Evolutionary conservation across 345 rosid species (phyloP), one percentile per base, ranked within the genome.

Genomic region (Camelina laxa): DNA sequence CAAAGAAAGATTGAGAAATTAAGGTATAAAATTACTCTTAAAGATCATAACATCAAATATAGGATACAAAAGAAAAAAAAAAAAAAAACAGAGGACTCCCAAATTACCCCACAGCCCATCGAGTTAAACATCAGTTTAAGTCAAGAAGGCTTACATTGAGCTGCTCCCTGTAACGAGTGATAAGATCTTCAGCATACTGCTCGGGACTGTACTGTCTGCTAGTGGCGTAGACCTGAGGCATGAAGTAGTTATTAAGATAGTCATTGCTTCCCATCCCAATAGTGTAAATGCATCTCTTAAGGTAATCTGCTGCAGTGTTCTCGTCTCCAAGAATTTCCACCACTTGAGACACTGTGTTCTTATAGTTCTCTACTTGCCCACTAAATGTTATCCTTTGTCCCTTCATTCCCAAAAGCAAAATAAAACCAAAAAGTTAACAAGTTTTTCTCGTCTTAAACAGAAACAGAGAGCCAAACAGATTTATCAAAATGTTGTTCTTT

Each of bases 221-320:
- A 17, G 84, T 72, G 17, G 89, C 31, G 84, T 94, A 94, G 59
- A 49, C 65, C 4, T 51, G 70, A 9, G 98, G 97, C 95, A 87
- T 87, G 88, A 91, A 94, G 68, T 94, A 94, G 75, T 94, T 94
- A 67, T 94, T 94, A 17, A 94, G 92, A 76, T 94, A 94, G 64
- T 94, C 98, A 73, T 94, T 94, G 84, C 96, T 94, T 14, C 98
- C 98, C 57, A 94, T 66, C 21, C 91, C 96, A 22, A 91, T 74
- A 2, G 95, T 73, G 81, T 76, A 87, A 45, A 94, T 86, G 83
- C 97, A 91, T 67, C 60, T 70, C 54, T 82, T 87, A 13, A 94
- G 82, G 63, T 90, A 75, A 72, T 82, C 35, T 20, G 93, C 83
- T 9, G 98, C 89, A 4, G 31, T 38, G 20, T 73, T 36, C 50